Evolutionary conservation across 106 monocot genomes (phyloP).

Genomic region (Dendrobium chrysotoxum): DNA sequence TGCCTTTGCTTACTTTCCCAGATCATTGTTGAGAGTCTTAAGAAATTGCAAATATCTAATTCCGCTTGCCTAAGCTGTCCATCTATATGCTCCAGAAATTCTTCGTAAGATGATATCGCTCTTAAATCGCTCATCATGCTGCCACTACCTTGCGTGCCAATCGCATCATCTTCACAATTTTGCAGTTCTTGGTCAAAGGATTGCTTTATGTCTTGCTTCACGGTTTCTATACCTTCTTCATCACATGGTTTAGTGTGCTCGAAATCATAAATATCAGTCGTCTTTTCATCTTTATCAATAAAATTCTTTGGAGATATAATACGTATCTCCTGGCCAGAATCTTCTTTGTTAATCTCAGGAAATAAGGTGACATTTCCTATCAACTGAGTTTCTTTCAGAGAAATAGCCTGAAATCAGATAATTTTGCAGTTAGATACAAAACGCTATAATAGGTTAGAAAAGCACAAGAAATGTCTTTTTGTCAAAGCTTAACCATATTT

Average conservation of each 20-base stretch:
- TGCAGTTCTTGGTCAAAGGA: background rate
- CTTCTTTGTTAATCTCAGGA: conserved; percentile 11
- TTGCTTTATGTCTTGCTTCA: background rate
- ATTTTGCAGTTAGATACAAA: background rate
- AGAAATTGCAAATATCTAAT: conserved; percentile 22
- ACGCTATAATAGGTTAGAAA: too few species aligned
- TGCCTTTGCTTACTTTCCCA: conserved; percentile 14
- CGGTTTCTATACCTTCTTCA: background rate
- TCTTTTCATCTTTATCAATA: conserved; percentile 10
- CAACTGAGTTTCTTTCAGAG: conserved; percentile 59
- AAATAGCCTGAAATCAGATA: conserved; percentile 58
- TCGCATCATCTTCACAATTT: background rate
- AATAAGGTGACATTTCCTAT: conserved; percentile 38
- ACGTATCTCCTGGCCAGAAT: conserved; percentile 19
- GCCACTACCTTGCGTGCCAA: background rate
- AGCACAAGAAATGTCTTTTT: too few species aligned
- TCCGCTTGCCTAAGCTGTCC: conserved; percentile 34
- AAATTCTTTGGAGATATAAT: conserved; percentile 27
- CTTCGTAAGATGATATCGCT: conserved; percentile 22
- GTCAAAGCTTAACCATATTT: too few species aligned
- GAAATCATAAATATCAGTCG: background rate
- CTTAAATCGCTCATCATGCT: conserved; percentile 10
- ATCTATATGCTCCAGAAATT: conserved; percentile 41
- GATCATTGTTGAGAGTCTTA: conserved; percentile 26
- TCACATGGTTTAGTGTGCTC: background rate